Conservation (phyloP, 2,329 filamentous ascomycete genomes). For the Aspergillus uvarum region DNA sequence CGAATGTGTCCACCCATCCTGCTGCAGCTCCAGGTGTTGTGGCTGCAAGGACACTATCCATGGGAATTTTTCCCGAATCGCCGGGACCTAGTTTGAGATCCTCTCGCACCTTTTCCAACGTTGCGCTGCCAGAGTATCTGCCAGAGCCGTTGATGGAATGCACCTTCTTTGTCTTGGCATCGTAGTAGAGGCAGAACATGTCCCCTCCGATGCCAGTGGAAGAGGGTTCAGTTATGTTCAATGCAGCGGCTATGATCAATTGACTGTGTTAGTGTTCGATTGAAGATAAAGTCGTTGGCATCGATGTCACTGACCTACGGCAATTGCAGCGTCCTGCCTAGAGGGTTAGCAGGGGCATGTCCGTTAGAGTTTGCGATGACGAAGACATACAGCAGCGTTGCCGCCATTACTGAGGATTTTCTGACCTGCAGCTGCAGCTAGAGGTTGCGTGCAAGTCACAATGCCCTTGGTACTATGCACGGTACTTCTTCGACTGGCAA, state of each 20-base stretch:
- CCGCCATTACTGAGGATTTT: slow-evolving; percentile 82
- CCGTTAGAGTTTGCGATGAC: no score
- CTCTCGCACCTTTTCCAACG: slow-evolving; percentile 67
- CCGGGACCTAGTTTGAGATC: slow-evolving; percentile 66
- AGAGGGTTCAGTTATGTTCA: slow-evolving; percentile 91
- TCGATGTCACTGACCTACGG: slow-evolving; percentile 63
- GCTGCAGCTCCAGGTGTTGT: slow-evolving; percentile 89
- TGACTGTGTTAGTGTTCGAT: not conserved
- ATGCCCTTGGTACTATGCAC: slow-evolving; percentile 93
- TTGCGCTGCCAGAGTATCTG: slow-evolving; percentile 68
- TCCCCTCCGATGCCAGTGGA: slow-evolving; percentile 96
- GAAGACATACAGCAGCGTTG: slow-evolving; percentile 76
- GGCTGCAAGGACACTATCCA: slow-evolving; percentile 73
- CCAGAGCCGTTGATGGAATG: slow-evolving; percentile 90
- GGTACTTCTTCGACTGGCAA: slow-evolving; percentile 76
- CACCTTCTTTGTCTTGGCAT: slow-evolving; percentile 77
- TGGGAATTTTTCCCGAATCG: slow-evolving; percentile 63
- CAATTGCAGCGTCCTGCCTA: slow-evolving; percentile 85
- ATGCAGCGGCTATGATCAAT: slow-evolving; percentile 65
- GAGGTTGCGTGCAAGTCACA: slow-evolving; percentile 82
- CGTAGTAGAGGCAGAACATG: slow-evolving; percentile 93
- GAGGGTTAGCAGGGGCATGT: slow-evolving; percentile 1
- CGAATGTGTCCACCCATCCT: slow-evolving; percentile 87
- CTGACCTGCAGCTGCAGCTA: slow-evolving; percentile 85
- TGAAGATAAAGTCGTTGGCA: not conserved